These are phyloP conservation scores for Gentiana straminea DNA, from an alignment of 257 asterid species.

Conservation along the genomic window DNA sequence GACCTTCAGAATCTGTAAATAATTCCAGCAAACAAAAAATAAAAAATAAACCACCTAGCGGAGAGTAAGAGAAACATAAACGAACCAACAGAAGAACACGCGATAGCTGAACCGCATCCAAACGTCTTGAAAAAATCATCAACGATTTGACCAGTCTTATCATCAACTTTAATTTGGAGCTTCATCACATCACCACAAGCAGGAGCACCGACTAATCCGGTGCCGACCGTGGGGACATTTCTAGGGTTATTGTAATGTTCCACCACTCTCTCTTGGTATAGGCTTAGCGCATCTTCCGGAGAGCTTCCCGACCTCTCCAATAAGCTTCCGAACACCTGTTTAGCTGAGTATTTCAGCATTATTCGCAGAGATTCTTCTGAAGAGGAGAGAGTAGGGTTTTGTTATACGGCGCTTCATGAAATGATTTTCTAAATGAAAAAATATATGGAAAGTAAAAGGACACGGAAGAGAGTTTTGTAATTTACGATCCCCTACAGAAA, in stretches of 20 bases:
- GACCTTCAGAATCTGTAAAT: too few species aligned
- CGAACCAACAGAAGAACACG: slow-evolving; percentile 87
- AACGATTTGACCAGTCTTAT: slow-evolving; percentile 54
- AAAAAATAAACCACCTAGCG: too few species aligned
- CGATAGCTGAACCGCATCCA: slow-evolving; percentile 93
- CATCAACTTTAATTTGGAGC: slow-evolving; percentile 78
- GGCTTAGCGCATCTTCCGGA: slow-evolving; percentile 12
- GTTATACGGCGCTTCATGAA: too few species aligned
- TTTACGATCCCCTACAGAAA: too few species aligned
- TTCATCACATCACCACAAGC: slow-evolving; percentile 99
- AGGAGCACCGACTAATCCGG: slow-evolving; percentile 93
- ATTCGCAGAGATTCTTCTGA: slow-evolving; percentile 30
- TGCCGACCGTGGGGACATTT: slow-evolving; percentile 73
- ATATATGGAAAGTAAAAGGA: too few species aligned
- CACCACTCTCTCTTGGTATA: slow-evolving; percentile 92
- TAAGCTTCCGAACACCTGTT: slow-evolving; percentile 20
- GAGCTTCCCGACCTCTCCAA: slow-evolving; percentile 13
- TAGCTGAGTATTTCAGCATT: too few species aligned
- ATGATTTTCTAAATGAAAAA: too few species aligned
- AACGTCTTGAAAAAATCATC: slow-evolving; percentile 92
- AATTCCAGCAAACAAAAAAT: too few species aligned
- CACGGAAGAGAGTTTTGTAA: too few species aligned
- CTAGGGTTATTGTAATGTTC: slow-evolving; percentile 91
- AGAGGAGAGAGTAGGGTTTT: too few species aligned
- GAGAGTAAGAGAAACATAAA: too few species aligned